Evolutionary conservation across 2,329 filamentous ascomycete species (phyloP).

Genomic region (Oidium heveae): DNA sequence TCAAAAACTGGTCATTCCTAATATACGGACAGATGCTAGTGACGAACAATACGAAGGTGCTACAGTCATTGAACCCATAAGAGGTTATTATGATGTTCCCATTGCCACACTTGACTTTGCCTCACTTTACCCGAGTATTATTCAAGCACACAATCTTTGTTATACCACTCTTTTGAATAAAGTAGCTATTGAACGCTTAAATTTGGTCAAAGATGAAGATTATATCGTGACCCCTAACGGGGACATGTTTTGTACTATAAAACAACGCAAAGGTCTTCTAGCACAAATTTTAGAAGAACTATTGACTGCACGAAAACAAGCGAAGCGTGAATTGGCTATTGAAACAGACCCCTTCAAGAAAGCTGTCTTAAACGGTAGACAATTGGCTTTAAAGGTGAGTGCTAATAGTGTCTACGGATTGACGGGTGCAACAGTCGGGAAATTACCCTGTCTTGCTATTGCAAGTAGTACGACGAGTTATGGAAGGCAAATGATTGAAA

Average conservation of each 20-base stretch:
- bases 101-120: slow-evolving; percentile 97
- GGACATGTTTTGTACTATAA: slow-evolving; percentile 72
- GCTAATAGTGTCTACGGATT: slow-evolving; percentile 96
- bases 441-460: slow-evolving; percentile 81
- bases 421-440: slow-evolving; percentile 86
- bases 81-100: slow-evolving; percentile 84
- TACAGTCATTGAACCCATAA: slow-evolving; percentile 85
- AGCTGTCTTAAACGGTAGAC: slow-evolving; percentile 88
- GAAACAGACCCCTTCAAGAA: slow-evolving; percentile 96
- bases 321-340: slow-evolving; percentile 66
- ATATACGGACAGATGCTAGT: slow-evolving; percentile 40
- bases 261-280: slow-evolving; percentile 73
- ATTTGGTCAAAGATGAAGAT: slow-evolving; percentile 67
- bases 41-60: slow-evolving; percentile 94
- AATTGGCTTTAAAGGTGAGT: slow-evolving; percentile 84
- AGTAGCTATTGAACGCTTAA: slow-evolving; percentile 46
- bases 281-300: slow-evolving; percentile 92
- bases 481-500: slow-evolving; percentile 96
- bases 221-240: slow-evolving; percentile 92
- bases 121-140: slow-evolving; percentile 94
- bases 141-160: slow-evolving; percentile 94
- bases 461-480: slow-evolving; percentile 94
- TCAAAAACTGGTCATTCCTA: slow-evolving; percentile 83
- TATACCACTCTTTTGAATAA: slow-evolving; percentile 85
- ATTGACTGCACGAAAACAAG: slow-evolving; percentile 73